Conservation (phyloP, 1,139 yeast genomes). For the Suhomyces coccinellae region DNA sequence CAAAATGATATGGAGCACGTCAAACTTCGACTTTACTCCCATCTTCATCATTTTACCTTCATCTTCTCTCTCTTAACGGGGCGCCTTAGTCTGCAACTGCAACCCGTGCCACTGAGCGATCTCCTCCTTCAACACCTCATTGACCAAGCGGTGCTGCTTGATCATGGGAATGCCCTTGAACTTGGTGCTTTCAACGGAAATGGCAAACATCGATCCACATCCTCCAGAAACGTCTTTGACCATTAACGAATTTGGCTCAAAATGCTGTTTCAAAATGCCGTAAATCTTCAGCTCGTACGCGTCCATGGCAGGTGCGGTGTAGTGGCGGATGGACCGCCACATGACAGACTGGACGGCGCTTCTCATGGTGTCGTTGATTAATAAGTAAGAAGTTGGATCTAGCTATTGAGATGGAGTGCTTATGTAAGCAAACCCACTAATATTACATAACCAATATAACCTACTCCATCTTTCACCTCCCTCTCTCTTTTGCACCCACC, state of each 20-base stretch:
- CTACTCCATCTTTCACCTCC: not conserved
- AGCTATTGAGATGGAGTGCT: not conserved
- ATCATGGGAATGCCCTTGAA: slow-evolving; percentile 82
- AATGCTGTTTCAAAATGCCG: slow-evolving; percentile 51
- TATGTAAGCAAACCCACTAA: not conserved
- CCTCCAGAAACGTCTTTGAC: slow-evolving; percentile 90
- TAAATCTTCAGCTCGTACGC: slow-evolving; percentile 70
- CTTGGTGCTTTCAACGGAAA: slow-evolving; percentile 66
- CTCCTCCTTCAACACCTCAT: slow-evolving; percentile 78
- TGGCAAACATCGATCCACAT: slow-evolving; percentile 98
- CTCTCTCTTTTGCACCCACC: not conserved
- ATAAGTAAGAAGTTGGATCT: no score
- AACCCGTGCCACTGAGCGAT: slow-evolving; percentile 94
- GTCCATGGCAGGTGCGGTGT: slow-evolving; percentile 36
- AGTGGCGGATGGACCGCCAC: slow-evolving; percentile 7
- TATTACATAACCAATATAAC: not conserved
- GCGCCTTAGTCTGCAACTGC: slow-evolving; percentile 68
- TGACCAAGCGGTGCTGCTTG: slow-evolving; percentile 90
- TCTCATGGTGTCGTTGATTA: not conserved
- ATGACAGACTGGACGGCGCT: not conserved
- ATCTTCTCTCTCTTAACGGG: not conserved
- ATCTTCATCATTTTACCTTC: not conserved
- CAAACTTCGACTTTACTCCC: not conserved
- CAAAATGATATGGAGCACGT: no score
- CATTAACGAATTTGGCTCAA: slow-evolving; percentile 58